phyloP scores from a whole-genome alignment of 805 yeast species.

The Nakazawaea laoshanensis region DNA sequence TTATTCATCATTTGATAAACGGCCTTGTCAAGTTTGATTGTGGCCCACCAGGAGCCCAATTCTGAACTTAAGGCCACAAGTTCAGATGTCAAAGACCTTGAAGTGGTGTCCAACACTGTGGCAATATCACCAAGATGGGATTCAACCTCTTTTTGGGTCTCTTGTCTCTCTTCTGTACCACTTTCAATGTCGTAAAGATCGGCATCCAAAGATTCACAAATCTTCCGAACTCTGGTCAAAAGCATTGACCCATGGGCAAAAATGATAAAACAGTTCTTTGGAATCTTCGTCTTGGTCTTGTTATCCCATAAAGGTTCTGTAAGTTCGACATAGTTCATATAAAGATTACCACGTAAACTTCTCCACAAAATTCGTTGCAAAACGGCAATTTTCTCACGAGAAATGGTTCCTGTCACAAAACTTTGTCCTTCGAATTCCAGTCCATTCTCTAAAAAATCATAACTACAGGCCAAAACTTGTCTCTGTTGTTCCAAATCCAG shows the following conservation, averaged over 20 bases:
- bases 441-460: slow-evolving; percentile 35
- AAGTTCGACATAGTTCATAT: slow-evolving; percentile 65
- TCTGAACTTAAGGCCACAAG: slow-evolving; percentile 56
- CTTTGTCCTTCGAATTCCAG: slow-evolving; percentile 26
- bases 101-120: slow-evolving; percentile 38
- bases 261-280: slow-evolving; percentile 77
- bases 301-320: slow-evolving; percentile 60
- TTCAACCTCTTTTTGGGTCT: slow-evolving; percentile 33
- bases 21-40: slow-evolving; percentile 44
- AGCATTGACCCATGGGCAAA: slow-evolving; percentile 86
- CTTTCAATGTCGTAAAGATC: slow-evolving; percentile 56
- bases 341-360: slow-evolving; percentile 85
- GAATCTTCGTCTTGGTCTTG: slow-evolving; percentile 44
- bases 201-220: slow-evolving; percentile 88
- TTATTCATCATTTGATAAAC: slow-evolving; percentile 53
- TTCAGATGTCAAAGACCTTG: slow-evolving; percentile 53
- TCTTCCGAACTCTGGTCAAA: slow-evolving; percentile 63
- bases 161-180: slow-evolving; percentile 25
- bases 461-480: slow-evolving; percentile 45
- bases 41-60: slow-evolving; percentile 50
- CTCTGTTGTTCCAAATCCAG: slow-evolving; percentile 64
- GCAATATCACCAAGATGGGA: slow-evolving; percentile 43
- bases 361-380: slow-evolving; percentile 88
- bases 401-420: slow-evolving; percentile 76
- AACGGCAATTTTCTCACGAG: slow-evolving; percentile 57